Evolutionary conservation across 1,139 yeast genomes (phyloP).

Genomic region (Pneumocystis carinii): DNA sequence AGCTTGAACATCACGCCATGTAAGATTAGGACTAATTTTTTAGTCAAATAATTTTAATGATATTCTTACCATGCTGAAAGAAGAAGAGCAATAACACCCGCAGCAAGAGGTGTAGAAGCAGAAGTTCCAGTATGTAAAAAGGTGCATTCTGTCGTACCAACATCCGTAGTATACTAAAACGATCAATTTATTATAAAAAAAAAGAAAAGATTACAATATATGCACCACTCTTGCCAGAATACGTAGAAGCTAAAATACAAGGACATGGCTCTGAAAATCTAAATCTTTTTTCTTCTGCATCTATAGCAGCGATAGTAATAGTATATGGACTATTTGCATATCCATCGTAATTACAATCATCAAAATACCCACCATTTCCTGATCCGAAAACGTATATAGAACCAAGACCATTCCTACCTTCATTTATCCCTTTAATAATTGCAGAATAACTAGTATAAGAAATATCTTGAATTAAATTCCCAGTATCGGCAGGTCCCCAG

Average conservation of each 20-base stretch:
- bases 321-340: constrained; percentile 93
- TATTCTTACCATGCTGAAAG: constrained; percentile 34
- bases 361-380: constrained; percentile 87
- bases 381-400: constrained; percentile 88
- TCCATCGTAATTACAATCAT: constrained; percentile 94
- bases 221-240: constrained; percentile 81
- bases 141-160: constrained; percentile 50
- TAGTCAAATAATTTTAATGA: constrained; percentile 17
- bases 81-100: constrained; percentile 77
- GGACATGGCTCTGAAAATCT: constrained; percentile 81
- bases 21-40: constrained; percentile 46
- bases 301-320: constrained; percentile 89
- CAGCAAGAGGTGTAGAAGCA: constrained; percentile 97
- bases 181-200: not conserved
- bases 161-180: constrained; percentile 60
- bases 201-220: constrained; percentile 32
- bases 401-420: constrained; percentile 73
- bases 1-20: constrained; percentile 95
- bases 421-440: constrained; percentile 64
- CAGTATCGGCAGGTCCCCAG: constrained; percentile 98
- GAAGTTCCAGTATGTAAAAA: constrained; percentile 87
- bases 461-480: constrained; percentile 73
- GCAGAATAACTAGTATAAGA: constrained; percentile 65
- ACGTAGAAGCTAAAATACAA: constrained; percentile 92
- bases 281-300: constrained; percentile 72